Percentiles rank a stretch among this genome's conserved stretches.
Evolutionary conservation across 2,329 filamentous ascomycete genomes (phyloP).

Genomic region (Aspergillus phoenicis): DNA sequence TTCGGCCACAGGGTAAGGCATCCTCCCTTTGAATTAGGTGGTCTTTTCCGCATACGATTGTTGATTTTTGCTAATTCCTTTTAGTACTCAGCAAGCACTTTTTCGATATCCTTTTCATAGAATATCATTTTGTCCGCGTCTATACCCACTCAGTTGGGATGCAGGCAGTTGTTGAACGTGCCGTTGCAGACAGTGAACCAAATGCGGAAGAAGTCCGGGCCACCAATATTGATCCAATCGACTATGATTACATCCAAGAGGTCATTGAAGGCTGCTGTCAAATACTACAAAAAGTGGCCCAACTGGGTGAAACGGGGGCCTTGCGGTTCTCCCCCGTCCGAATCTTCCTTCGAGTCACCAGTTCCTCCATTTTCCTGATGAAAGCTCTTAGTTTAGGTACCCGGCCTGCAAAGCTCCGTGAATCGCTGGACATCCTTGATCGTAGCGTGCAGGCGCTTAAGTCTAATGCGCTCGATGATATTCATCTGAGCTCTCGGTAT

Average conservation of each 20-base stretch:
- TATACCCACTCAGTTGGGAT: conserved; percentile 54
- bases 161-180: conserved; percentile 60
- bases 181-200: conserved; percentile 41
- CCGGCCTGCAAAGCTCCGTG: conserved; percentile 52
- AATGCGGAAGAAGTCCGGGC: conserved; percentile 42
- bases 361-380: conserved; percentile 59
- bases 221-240: conserved; percentile 51
- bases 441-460: conserved; percentile 52
- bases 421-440: conserved; percentile 53
- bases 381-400: conserved; percentile 54
- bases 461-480: conserved; percentile 54
- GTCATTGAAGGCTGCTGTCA: conserved; percentile 58
- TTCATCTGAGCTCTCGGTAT: conserved; percentile 55
- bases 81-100: conserved; percentile 37
- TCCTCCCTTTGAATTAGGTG: neutral
- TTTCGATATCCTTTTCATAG: conserved; percentile 56
- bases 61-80: neutral
- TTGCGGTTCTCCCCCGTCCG: conserved; percentile 58
- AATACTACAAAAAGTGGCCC: conserved; percentile 53
- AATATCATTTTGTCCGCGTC: conserved; percentile 53
- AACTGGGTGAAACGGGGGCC: conserved; percentile 49
- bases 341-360: conserved; percentile 58
- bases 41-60: no score
- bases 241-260: conserved; percentile 59
- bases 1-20: conserved; percentile 32